Evolutionary conservation across 2,329 filamentous ascomycete genomes (phyloP).

Genomic region (Penicillium sp.): DNA sequence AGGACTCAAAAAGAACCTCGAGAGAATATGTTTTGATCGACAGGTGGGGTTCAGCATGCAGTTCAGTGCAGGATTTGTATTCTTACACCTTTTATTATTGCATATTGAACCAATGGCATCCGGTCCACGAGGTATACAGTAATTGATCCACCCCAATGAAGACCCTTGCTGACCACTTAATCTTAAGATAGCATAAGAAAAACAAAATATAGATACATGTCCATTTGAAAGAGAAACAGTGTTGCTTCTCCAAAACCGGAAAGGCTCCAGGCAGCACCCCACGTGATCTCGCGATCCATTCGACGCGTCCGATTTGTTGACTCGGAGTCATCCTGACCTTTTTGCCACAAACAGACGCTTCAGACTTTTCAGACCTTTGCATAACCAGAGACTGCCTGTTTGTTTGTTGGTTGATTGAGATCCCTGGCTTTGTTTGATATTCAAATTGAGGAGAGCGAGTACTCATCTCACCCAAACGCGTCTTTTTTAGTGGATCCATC

Average conservation of each 20-base stretch:
- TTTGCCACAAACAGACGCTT: slow-evolving; percentile 23
- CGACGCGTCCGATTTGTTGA: slow-evolving; percentile 34
- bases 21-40: neutral
- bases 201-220: neutral
- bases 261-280: slow-evolving; percentile 13
- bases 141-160: neutral
- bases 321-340: slow-evolving; percentile 10
- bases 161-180: no score
- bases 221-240: neutral
- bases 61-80: slow-evolving; percentile 2
- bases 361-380: neutral
- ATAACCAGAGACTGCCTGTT: neutral
- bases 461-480: neutral
- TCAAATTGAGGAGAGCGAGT: neutral
- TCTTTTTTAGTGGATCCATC: neutral
- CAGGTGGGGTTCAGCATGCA: neutral
- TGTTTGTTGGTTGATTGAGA: neutral
- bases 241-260: slow-evolving; percentile 10
- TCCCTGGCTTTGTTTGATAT: no score
- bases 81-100: slow-evolving; percentile 5
- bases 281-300: slow-evolving; percentile 41
- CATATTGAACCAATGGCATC: neutral
- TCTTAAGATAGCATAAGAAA: neutral
- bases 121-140: neutral
- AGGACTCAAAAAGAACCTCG: neutral